Evolutionary conservation across 164 flowering plant species (phyloP), one percentile per base, ranked within the genome.

Genomic region (Stephania cephalantha): DNA sequence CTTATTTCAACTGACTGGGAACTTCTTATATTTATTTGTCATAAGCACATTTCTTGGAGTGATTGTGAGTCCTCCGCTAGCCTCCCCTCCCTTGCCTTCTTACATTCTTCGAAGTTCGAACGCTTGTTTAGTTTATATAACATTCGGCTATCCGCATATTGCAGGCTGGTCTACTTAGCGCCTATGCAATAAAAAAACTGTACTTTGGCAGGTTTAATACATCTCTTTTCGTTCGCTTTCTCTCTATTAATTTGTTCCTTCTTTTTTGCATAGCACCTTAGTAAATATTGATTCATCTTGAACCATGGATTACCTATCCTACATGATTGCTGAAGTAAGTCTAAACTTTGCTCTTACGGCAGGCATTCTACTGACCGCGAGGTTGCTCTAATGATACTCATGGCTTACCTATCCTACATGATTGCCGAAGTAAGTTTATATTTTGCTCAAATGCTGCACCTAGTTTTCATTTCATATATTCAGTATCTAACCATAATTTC

Each of bases 301-400:
- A 8, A 58, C 7, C n/a, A 18, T 58, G 64, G 64, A 17, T 58
- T 17, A 0, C 6, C 18, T 3, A 17, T 4, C n/a, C n/a, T 58
- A n/a, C 17, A 58, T 25, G 25, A 25, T 25, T 25, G 25, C 25
- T 25, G 25, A 25, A 25, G 25, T 25, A 25, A 25, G 25, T 25
- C 25, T 25, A 25, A 25, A 25, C 25, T 58, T 58, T 17, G 17
- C 64, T 58, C 64, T 58, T 15, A 22, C 22, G n/a, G 5, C 85
- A 92, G 98, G 90, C 96, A 94, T 80, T 94, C 98, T 15, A 94
- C 98, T 53, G 97, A 92, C 84, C 93, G 97, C 71, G 97, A 94
- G 81, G 94, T 94, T 81, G 93, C 98, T 68, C 82, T 92, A 44
- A 92, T 92, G 98, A 91, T 94, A 64, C 97, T 94, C 74, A 94